A percentile compares a stretch with the other conserved stretches of the same genome.
Evolutionary conservation across 257 asterid species (phyloP).

Genomic region (Fraxinus cuspidata): DNA sequence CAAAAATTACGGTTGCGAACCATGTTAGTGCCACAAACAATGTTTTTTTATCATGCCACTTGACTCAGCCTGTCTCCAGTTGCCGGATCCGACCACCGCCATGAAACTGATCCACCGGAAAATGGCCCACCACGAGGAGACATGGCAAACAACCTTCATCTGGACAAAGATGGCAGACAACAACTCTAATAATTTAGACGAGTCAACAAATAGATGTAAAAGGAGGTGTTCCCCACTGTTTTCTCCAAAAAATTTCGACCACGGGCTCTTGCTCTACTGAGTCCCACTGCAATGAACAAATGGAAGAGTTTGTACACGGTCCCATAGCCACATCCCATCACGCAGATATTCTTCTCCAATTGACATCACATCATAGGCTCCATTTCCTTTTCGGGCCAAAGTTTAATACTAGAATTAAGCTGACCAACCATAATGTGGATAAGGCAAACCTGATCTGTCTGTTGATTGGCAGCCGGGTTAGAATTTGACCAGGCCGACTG

Average conservation of each 20-base stretch:
- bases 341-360: slow-evolving; percentile 38
- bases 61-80: not conserved
- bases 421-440: slow-evolving; percentile 14
- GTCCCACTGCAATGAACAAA: slow-evolving; percentile 34
- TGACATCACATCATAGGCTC: slow-evolving; percentile 22
- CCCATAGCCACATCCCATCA: slow-evolving; percentile 41
- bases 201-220: slow-evolving; percentile 34
- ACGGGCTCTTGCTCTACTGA: slow-evolving; percentile 30
- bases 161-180: slow-evolving; percentile 56
- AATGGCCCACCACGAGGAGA: slow-evolving; percentile 25
- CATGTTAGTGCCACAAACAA: not conserved
- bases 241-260: slow-evolving; percentile 27
- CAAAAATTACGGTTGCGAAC: not conserved
- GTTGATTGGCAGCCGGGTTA: slow-evolving; percentile 11
- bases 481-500: slow-evolving; percentile 20
- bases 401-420: slow-evolving; percentile 18
- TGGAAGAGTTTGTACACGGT: slow-evolving; percentile 33
- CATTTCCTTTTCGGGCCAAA: slow-evolving; percentile 25
- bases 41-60: not conserved
- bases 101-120: slow-evolving; percentile 21
- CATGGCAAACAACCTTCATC: slow-evolving; percentile 14
- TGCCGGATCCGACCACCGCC: not conserved
- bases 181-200: slow-evolving; percentile 49
- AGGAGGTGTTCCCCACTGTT: slow-evolving; percentile 18
- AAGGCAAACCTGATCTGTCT: slow-evolving; percentile 34